A percentile compares a stretch with the other conserved stretches of the same genome.
Evolutionary conservation across 1,284 basidiomycete species (phyloP).

Genomic region (Puccinia polysora): DNA sequence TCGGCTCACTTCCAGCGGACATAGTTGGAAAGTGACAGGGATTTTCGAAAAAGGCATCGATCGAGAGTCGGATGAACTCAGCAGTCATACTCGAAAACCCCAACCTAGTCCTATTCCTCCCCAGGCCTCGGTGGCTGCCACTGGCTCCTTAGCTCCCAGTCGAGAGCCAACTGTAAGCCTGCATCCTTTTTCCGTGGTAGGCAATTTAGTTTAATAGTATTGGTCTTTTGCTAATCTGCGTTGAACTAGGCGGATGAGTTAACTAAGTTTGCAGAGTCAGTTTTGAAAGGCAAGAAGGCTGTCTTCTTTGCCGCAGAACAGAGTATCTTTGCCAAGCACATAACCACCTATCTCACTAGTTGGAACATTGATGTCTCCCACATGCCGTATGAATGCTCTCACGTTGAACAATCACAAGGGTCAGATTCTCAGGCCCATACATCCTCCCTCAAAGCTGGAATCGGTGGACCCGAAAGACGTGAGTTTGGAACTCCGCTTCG

Average conservation of each 20-base stretch:
- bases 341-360: slow-evolving; percentile 82
- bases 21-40: slow-evolving; percentile 40
- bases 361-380: slow-evolving; percentile 91
- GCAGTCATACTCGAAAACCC: slow-evolving; percentile 1
- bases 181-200: not conserved
- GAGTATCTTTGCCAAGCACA: slow-evolving; percentile 78
- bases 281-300: slow-evolving; percentile 71
- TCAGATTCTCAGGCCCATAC: not conserved
- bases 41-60: slow-evolving; percentile 31
- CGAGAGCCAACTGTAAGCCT: slow-evolving; percentile 28
- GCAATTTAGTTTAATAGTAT: not conserved
- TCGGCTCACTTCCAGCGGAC: slow-evolving; percentile 31
- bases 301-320: slow-evolving; percentile 73
- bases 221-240: not conserved
- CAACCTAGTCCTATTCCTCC: not conserved
- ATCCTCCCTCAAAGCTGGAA: not conserved
- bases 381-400: slow-evolving; percentile 53
- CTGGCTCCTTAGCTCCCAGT: not conserved
- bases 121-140: not conserved
- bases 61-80: slow-evolving; percentile 5
- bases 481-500: not conserved
- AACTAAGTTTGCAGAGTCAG: slow-evolving; percentile 67
- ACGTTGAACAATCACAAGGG: not conserved
- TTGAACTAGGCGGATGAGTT: slow-evolving; percentile 59
- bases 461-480: not conserved